These are phyloP conservation scores for Sporothrix dimorphospora DNA, from an alignment of 2,329 filamentous ascomycete species.

Conservation along the genomic window DNA sequence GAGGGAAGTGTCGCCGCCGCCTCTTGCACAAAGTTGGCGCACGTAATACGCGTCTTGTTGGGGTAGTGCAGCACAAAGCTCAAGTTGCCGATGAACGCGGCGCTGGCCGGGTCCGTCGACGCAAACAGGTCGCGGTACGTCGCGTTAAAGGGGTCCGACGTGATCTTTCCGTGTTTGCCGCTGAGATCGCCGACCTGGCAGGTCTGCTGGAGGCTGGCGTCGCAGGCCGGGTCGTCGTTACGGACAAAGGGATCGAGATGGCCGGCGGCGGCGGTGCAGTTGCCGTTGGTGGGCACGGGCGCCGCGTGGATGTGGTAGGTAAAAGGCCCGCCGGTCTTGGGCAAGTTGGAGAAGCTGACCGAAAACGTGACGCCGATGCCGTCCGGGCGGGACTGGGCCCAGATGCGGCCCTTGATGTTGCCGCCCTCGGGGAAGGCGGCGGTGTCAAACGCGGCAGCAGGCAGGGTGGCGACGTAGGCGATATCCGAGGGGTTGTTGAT, in stretches of 20 bases:
- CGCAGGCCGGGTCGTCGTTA: slow-evolving; percentile 64
- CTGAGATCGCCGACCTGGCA: slow-evolving; percentile 79
- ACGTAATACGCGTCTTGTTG: slow-evolving; percentile 66
- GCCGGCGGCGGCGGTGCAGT: slow-evolving; percentile 68
- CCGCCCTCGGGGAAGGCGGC: slow-evolving; percentile 49
- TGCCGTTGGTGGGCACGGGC: slow-evolving; percentile 66
- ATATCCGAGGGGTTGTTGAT: slow-evolving; percentile 59
- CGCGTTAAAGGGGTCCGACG: slow-evolving; percentile 51
- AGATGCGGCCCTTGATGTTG: slow-evolving; percentile 52
- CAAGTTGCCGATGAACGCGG: slow-evolving; percentile 66
- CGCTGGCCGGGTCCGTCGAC: slow-evolving; percentile 55
- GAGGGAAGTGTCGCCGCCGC: slow-evolving; percentile 34
- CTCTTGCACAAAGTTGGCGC: slow-evolving; percentile 60
- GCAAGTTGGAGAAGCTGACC: slow-evolving; percentile 41
- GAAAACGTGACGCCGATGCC: slow-evolving; percentile 42
- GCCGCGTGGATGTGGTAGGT: slow-evolving; percentile 72
- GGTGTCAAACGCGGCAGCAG: slow-evolving; percentile 56
- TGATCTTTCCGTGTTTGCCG: slow-evolving; percentile 71
- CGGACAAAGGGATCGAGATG: slow-evolving; percentile 74
- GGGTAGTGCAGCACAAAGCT: slow-evolving; percentile 66
- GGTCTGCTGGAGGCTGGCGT: slow-evolving; percentile 57
- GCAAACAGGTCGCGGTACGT: slow-evolving; percentile 61
- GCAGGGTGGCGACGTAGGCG: slow-evolving; percentile 60
- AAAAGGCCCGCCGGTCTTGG: slow-evolving; percentile 41
- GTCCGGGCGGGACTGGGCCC: slow-evolving; percentile 37